A percentile compares a stretch with the other conserved stretches of the same genome.
Evolutionary conservation across 2,329 filamentous ascomycete genomes (phyloP).

Genomic region (Cercospora brassicicola): DNA sequence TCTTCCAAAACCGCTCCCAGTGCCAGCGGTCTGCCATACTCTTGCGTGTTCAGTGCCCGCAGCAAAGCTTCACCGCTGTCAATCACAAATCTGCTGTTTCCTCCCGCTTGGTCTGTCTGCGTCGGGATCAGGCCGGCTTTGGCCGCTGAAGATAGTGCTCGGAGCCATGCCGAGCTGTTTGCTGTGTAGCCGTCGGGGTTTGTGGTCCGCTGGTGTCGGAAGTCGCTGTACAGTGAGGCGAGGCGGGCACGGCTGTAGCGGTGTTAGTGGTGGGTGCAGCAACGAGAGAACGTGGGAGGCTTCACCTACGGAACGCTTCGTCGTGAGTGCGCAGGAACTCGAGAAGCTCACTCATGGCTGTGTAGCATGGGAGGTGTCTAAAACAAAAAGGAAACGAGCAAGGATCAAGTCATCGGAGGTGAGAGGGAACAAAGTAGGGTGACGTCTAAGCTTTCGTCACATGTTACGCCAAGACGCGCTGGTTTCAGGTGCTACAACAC

Average conservation of each 20-base stretch:
- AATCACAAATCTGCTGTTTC: conserved; percentile 53
- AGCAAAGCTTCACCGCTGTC: conserved; percentile 63
- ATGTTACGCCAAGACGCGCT: conserved; percentile 1
- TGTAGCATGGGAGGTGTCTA: background rate
- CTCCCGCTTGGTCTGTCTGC: conserved; percentile 34
- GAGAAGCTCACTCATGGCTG: conserved; percentile 54
- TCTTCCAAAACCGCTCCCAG: conserved; percentile 78
- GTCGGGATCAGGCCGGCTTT: conserved; percentile 60
- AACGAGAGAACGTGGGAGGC: conserved; percentile 15
- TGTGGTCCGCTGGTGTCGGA: conserved; percentile 67
- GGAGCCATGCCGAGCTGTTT: conserved; percentile 77
- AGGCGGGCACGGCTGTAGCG: conserved; percentile 64
- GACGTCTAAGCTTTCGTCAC: conserved; percentile 8
- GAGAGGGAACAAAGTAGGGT: background rate
- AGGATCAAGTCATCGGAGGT: background rate
- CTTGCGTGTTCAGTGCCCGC: conserved; percentile 68
- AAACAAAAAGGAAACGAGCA: background rate
- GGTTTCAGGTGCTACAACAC: background rate
- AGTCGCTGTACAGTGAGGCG: conserved; percentile 86
- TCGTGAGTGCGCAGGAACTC: conserved; percentile 57
- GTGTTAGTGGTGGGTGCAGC: conserved; percentile 14
- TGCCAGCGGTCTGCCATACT: conserved; percentile 78
- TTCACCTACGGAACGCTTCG: conserved; percentile 50
- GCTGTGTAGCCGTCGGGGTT: conserved; percentile 85
- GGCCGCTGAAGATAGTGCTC: conserved; percentile 68